Evolutionary conservation across 345 rosid species (phyloP).

Genomic region (Arabis hirsuta): DNA sequence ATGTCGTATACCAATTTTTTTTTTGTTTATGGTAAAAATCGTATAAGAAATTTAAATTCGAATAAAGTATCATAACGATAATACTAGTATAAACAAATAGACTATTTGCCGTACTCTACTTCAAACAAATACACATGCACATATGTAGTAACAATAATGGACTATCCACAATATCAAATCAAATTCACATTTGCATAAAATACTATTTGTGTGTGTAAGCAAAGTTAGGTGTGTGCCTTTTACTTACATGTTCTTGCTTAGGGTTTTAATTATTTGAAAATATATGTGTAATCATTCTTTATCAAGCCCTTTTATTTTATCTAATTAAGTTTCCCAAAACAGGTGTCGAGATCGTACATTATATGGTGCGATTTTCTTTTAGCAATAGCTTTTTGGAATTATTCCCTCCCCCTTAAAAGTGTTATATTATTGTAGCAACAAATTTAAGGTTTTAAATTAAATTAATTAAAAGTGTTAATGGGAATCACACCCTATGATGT

Average conservation of each 20-base stretch:
- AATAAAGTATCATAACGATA: not conserved
- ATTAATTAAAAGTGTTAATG: constrained; percentile 16
- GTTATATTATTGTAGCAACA: constrained; percentile 26
- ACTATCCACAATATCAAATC: not conserved
- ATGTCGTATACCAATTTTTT: no score
- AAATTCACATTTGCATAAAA: not conserved
- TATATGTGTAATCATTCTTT: constrained; percentile 16
- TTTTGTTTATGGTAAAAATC: no score
- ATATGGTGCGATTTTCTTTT: constrained; percentile 24
- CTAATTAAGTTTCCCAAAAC: constrained; percentile 27
- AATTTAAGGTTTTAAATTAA: constrained; percentile 29
- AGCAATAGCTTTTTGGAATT: constrained; percentile 35
- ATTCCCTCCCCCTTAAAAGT: constrained; percentile 35
- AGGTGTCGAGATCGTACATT: constrained; percentile 39
- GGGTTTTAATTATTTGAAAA: constrained; percentile 4
- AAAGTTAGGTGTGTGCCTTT: constrained; percentile 30
- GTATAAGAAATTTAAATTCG: no score
- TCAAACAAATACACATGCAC: no score
- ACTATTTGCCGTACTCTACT: no score
- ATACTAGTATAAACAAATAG: not conserved
- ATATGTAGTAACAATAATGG: not conserved
- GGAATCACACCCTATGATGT: constrained; percentile 39
- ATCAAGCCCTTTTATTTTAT: constrained; percentile 7
- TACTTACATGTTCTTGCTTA: constrained; percentile 26
- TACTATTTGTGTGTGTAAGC: not conserved